These are phyloP conservation scores for Bjerkandera adusta DNA, from an alignment of 1,284 basidiomycete species.

Conservation along the genomic window DNA sequence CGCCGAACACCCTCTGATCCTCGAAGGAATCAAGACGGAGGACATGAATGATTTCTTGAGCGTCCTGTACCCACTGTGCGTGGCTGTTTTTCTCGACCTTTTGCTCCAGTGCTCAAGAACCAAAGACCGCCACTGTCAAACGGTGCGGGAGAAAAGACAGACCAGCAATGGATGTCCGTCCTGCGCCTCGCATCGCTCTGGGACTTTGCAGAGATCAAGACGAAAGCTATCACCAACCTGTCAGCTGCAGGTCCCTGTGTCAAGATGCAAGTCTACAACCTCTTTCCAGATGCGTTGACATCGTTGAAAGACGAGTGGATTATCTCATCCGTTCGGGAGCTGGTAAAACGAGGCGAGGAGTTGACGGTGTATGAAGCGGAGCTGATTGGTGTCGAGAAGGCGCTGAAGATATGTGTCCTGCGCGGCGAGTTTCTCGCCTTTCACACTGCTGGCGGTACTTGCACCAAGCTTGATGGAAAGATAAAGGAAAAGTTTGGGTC, in stretches of 20 bases:
- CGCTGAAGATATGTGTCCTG: neutral
- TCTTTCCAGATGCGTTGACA: neutral
- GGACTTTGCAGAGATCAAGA: neutral
- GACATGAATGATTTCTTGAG: constrained; percentile 15
- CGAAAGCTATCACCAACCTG: neutral
- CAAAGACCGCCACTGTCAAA: neutral
- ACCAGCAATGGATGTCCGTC: neutral
- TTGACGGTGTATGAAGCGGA: neutral
- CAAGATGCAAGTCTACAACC: neutral
- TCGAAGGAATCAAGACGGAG: constrained; percentile 14
- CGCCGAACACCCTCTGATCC: constrained; percentile 15
- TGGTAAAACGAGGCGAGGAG: neutral
- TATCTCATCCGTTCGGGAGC: neutral
- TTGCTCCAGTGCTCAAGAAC: neutral
- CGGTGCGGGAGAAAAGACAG: neutral
- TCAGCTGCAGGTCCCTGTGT: neutral
- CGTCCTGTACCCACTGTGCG: constrained; percentile 16
- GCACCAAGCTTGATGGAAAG: neutral
- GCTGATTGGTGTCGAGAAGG: neutral
- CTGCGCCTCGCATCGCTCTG: neutral
- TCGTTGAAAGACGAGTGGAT: neutral
- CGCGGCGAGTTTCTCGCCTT: neutral
- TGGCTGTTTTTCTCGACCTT: neutral
- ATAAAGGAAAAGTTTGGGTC: neutral
- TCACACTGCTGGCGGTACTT: neutral